Evolutionary conservation across 805 yeast species (phyloP).

Genomic region (Deakozyma indianensis): DNA sequence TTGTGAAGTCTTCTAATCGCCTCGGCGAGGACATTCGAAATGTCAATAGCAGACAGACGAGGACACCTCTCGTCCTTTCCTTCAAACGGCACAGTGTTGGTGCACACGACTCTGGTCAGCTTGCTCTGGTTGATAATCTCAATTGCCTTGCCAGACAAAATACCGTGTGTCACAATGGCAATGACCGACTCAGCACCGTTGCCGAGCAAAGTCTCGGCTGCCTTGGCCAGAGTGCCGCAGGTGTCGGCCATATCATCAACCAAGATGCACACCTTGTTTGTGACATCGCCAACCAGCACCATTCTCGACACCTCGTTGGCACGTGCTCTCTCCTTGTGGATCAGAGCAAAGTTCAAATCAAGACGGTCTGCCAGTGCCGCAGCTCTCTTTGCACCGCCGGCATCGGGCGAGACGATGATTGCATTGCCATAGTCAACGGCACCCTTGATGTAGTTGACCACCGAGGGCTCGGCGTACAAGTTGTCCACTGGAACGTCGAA

Average conservation of each 20-base stretch:
- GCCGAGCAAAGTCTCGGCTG: constrained; percentile 72
- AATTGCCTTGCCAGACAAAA: constrained; percentile 77
- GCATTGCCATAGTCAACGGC: constrained; percentile 42
- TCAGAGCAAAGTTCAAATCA: constrained; percentile 87
- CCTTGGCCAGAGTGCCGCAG: constrained; percentile 93
- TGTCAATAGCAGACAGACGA: constrained; percentile 66
- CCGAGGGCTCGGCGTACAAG: constrained; percentile 89
- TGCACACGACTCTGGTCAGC: constrained; percentile 68
- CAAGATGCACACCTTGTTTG: constrained; percentile 67
- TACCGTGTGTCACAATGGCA: constrained; percentile 95
- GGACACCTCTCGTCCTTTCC: constrained; percentile 45
- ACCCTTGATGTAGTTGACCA: constrained; percentile 66
- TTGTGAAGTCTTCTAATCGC: constrained; percentile 89
- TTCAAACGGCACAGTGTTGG: constrained; percentile 83
- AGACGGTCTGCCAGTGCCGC: constrained; percentile 92
- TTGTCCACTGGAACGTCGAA: constrained; percentile 94
- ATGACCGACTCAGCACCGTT: constrained; percentile 77
- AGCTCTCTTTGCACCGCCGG: constrained; percentile 98
- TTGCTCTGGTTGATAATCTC: constrained; percentile 57
- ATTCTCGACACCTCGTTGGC: constrained; percentile 95
- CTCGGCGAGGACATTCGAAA: constrained; percentile 81
- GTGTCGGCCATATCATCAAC: constrained; percentile 99
- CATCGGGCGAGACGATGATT: constrained; percentile 91
- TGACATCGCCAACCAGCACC: constrained; percentile 95
- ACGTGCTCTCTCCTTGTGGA: constrained; percentile 91